These are phyloP conservation scores for Arthrocladium fulminans DNA, from an alignment of 2,329 filamentous ascomycete species.

Conservation along the genomic window DNA sequence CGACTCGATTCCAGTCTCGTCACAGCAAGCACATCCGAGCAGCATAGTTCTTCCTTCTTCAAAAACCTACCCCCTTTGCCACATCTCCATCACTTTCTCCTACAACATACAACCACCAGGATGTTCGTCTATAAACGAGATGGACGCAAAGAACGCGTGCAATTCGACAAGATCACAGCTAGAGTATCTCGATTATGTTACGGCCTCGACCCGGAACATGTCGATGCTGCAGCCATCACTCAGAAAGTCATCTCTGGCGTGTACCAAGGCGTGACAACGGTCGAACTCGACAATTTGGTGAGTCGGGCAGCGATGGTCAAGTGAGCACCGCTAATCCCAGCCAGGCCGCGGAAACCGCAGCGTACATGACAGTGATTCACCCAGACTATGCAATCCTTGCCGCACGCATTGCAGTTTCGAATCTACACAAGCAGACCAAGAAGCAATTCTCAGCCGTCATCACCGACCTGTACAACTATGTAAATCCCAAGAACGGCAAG, in stretches of 20 bases:
- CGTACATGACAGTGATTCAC: slow-evolving; percentile 99
- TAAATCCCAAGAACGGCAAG: slow-evolving; percentile 84
- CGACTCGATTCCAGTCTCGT: background rate
- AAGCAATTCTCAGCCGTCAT: slow-evolving; percentile 98
- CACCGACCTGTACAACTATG: slow-evolving; percentile 85
- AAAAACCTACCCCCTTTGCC: background rate
- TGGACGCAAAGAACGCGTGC: slow-evolving; percentile 98
- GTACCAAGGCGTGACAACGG: slow-evolving; percentile 93
- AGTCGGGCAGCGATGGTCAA: slow-evolving; percentile 29
- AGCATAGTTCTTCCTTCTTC: background rate
- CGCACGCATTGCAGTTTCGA: slow-evolving; percentile 95
- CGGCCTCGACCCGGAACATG: slow-evolving; percentile 87
- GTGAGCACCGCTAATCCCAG: slow-evolving; percentile 9
- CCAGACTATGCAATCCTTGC: slow-evolving; percentile 98
- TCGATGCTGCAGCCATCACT: slow-evolving; percentile 95
- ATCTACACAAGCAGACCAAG: slow-evolving; percentile 99
- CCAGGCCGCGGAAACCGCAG: slow-evolving; percentile 94
- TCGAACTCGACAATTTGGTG: slow-evolving; percentile 94
- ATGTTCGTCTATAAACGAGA: slow-evolving; percentile 47
- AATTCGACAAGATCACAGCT: slow-evolving; percentile 99
- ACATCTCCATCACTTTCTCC: background rate
- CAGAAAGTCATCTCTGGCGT: slow-evolving; percentile 99
- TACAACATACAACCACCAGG: background rate
- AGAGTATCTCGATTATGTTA: slow-evolving; percentile 97
- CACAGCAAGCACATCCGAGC: background rate